Base-by-base conservation (phyloP, 768 basidiomycete species). In the Boletellus ananas region DNA sequence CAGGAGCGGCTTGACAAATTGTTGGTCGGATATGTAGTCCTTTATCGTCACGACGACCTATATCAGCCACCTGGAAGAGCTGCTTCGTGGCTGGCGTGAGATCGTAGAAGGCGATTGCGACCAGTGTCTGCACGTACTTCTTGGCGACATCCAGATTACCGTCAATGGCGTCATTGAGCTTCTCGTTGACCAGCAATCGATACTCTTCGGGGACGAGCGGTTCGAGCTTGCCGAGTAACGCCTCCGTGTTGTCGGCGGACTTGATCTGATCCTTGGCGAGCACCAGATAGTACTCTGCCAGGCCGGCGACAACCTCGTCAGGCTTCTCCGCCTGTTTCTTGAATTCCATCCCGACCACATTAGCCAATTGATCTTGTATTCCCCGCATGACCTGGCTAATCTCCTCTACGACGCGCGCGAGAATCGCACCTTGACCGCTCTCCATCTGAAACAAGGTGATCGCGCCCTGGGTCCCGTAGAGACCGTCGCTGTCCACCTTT, bases 71-170 rank as follows among this genome's bases (percentile, higher is more conserved):
- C 51, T 85, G 84, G 78, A 98, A 94, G 34, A 99, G 77, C 35
- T 75, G 77, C 65, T 90, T 93, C 14, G 83, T 87, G 10, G 88
- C 94, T 1, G 87, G 83, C 65, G 87, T 90, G 58, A 98, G 72
- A 66, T 98, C 96, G 68, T 96, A 90, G 75, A 97, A 93, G 60
- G 98, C 85, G 60, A 95, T 83, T 59, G 90, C 89, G 62, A 99
- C 94, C 50, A 99, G 80, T 0, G 88, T 87, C 60, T 95, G 90
- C 18, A 89, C 93, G 74, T 94, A 98, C 66, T 90, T 91, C 76
- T 98, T 99, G 45, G 94, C 94, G 34, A 98, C 92, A 68, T 99
- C 96, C 55, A 98, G 80, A 69, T 94, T 98, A 3, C 96, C 96
- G 65, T 99, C 95, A 58, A 98, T 97, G 31, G 94, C 94, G 56